phyloP scores from a whole-genome alignment of 2,329 filamentous ascomycete genomes.

The Calonectria fujianensis region DNA sequence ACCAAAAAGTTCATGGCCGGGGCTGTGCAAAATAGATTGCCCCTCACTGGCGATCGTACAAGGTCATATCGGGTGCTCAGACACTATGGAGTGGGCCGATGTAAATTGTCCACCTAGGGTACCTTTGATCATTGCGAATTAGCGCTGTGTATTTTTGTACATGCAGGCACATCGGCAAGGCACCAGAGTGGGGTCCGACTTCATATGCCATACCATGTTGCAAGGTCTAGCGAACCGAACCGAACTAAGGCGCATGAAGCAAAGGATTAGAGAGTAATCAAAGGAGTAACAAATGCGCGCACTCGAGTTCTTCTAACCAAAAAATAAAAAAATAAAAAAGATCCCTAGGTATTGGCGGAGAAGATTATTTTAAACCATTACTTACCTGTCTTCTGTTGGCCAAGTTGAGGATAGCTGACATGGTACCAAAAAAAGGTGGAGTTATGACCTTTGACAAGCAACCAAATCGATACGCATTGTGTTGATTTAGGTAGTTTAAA shows the following conservation, averaged over 20 bases:
- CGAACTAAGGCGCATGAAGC: background rate
- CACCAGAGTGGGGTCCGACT: background rate
- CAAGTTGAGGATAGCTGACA: background rate
- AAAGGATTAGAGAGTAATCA: background rate
- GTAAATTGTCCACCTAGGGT: background rate
- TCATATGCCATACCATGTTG: background rate
- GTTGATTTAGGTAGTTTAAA: background rate
- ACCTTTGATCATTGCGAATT: background rate
- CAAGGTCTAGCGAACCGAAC: background rate
- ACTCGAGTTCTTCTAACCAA: background rate
- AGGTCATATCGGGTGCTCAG: slow-evolving; percentile 16
- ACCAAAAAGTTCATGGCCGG: background rate
- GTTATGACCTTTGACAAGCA: background rate
- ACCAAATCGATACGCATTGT: background rate
- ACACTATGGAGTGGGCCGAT: background rate
- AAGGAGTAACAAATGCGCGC: background rate
- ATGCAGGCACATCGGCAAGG: background rate
- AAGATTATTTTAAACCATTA: background rate
- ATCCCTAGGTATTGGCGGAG: background rate
- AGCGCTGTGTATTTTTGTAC: slow-evolving; percentile 7
- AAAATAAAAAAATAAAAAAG: too few relatives aligned
- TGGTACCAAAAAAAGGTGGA: background rate
- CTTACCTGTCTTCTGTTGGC: background rate
- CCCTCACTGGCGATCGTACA: slow-evolving; percentile 10
- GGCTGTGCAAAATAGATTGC: slow-evolving; percentile 22